phyloP scores from a whole-genome alignment of 164 flowering plant genomes.

The Vitis amurensis region DNA sequence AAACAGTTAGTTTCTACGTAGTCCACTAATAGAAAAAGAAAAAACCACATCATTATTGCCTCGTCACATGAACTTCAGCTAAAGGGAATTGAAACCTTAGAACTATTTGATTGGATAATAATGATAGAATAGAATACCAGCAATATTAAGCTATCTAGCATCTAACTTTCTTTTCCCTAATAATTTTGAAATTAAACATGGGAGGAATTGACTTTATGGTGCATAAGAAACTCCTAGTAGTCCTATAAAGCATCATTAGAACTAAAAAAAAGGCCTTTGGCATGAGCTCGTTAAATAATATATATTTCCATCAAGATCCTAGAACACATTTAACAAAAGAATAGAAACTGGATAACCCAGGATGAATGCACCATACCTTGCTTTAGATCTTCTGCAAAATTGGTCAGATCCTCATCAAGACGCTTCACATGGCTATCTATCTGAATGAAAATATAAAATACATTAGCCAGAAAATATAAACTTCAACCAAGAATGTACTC shows the following conservation, averaged over 20 bases:
- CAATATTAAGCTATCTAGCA: too few relatives aligned
- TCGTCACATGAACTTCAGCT: too few relatives aligned
- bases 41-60: background rate
- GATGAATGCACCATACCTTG: slow-evolving; percentile 56
- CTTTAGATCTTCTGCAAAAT: slow-evolving; percentile 95
- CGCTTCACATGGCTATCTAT: slow-evolving; percentile 97
- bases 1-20: slow-evolving; percentile 9
- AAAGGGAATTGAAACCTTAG: too few relatives aligned
- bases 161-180: too few relatives aligned
- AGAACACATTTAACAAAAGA: too few relatives aligned
- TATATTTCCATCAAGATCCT: background rate
- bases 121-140: too few relatives aligned
- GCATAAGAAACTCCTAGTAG: too few relatives aligned
- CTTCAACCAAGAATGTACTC: background rate
- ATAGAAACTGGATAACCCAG: background rate
- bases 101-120: too few relatives aligned
- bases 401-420: slow-evolving; percentile 89
- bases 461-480: background rate
- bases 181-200: too few relatives aligned
- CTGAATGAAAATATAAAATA: slow-evolving; percentile 40
- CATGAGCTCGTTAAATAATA: background rate
- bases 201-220: too few relatives aligned
- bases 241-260: too few relatives aligned
- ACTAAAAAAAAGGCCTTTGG: too few relatives aligned
- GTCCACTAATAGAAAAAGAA: background rate